Conservation (phyloP, 148 eudicot species). For the Rhododendron kiyosumense region DNA sequence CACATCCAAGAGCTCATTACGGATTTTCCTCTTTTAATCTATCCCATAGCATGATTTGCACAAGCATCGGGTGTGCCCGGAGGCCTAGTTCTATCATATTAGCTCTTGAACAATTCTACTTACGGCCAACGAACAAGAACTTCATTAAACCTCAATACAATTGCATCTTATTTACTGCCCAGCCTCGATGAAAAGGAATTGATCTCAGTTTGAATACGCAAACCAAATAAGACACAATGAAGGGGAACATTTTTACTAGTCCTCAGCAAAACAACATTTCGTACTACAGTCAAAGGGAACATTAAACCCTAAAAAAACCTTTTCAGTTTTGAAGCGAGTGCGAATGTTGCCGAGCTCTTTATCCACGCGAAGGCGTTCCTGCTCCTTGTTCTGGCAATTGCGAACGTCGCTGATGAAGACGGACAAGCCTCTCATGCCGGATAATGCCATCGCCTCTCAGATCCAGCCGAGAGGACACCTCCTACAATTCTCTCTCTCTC, state of each 20-base stretch:
- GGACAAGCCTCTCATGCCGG: conserved; percentile 94
- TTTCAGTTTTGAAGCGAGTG: conserved; percentile 84
- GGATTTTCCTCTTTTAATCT: background rate
- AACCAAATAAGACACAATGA: background rate
- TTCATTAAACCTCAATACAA: background rate
- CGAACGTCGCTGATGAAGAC: conserved; percentile 93
- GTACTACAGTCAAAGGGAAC: background rate
- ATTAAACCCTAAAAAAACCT: conserved; percentile 50
- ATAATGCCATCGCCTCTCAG: conserved; percentile 75
- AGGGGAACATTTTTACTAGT: background rate
- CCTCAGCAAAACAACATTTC: background rate
- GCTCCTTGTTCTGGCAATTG: conserved; percentile 91
- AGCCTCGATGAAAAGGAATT: background rate
- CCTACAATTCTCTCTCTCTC: conserved; percentile 16
- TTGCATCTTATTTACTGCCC: background rate
- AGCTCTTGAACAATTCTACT: background rate
- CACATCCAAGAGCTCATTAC: background rate
- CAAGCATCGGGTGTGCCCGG: background rate
- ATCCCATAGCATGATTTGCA: background rate
- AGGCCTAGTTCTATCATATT: background rate
- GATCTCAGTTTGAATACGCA: background rate
- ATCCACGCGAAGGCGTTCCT: conserved; percentile 86
- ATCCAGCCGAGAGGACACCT: conserved; percentile 25
- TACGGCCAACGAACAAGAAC: too few species aligned
- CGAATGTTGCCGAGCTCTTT: conserved; percentile 94